These are phyloP conservation scores for Casaregolazyma lundiana DNA, from an alignment of 1,139 yeast species.

Conservation along the genomic window DNA sequence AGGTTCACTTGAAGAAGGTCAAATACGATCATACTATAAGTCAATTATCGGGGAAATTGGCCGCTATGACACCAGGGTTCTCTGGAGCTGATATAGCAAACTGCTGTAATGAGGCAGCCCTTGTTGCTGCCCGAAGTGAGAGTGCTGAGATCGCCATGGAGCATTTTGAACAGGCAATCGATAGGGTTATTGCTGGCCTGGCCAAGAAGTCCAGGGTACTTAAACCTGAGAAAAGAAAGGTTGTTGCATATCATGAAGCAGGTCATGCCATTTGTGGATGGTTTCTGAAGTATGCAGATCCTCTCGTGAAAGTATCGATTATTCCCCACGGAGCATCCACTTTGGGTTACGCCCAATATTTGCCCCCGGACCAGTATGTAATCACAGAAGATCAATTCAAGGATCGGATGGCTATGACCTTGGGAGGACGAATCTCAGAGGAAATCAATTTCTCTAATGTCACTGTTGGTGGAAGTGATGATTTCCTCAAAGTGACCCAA, in stretches of 20 bases:
- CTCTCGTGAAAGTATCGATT: slow-evolving; percentile 88
- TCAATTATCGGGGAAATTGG: slow-evolving; percentile 74
- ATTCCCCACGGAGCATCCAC: slow-evolving; percentile 97
- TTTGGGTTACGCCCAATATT: slow-evolving; percentile 94
- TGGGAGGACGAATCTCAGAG: slow-evolving; percentile 95
- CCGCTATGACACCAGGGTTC: slow-evolving; percentile 96
- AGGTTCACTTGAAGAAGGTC: slow-evolving; percentile 73
- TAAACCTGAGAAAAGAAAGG: slow-evolving; percentile 74
- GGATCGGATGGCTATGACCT: slow-evolving; percentile 94
- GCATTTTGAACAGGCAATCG: slow-evolving; percentile 95
- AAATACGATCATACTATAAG: slow-evolving; percentile 47
- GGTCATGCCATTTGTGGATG: slow-evolving; percentile 99
- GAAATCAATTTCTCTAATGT: slow-evolving; percentile 86
- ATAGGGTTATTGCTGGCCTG: slow-evolving; percentile 93
- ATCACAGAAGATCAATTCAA: slow-evolving; percentile 70
- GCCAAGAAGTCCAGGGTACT: slow-evolving; percentile 86
- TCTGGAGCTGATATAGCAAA: slow-evolving; percentile 98
- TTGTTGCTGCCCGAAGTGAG: slow-evolving; percentile 85
- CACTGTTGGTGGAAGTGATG: slow-evolving; percentile 94
- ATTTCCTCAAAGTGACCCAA: slow-evolving; percentile 91
- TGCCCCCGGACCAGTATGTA: slow-evolving; percentile 89
- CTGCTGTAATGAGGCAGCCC: slow-evolving; percentile 94
- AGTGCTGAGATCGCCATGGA: slow-evolving; percentile 62
- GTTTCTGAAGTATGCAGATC: slow-evolving; percentile 86
- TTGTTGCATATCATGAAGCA: slow-evolving; percentile 97